Base-by-base conservation (phyloP, 2,329 filamentous ascomycete genomes). In the Myriosclerotinia scirpicola region DNA sequence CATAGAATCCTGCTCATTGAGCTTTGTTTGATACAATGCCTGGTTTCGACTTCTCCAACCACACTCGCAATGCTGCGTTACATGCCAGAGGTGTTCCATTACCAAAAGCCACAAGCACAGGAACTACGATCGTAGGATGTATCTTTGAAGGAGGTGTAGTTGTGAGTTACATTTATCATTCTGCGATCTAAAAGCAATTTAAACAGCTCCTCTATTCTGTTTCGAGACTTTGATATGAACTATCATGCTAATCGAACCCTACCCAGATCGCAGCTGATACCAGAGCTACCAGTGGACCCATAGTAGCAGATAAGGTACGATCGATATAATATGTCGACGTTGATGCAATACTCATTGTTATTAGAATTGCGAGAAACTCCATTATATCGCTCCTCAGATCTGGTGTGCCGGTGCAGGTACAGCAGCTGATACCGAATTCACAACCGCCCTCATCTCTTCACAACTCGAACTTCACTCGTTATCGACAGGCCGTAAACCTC, bases 31-130 rank as follows among this genome's bases (percentile, higher is more conserved):
- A 72, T 81, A 89, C 77, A 76, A 99, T 99, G 95, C 89, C 91
- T 76, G 93, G 93, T 82, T 97, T 97, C 86, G 93, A 98, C 83
- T 99, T 99, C 86, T 96, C 93, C 80, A 99, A 99, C 86, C 95
- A 98, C 87, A 97, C 97, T 87, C 92, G 95, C 84, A 99, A 99
- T 87, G 88, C 90, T 79, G 94, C 94, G 71, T 88, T 99, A 74
- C 94, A 98, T 80, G 92, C 94, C 75, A 88, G 90, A 80, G 96
- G 96, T 74, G 90, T 98, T 63, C 95, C 95, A 69, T 84, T 98
- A 68, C 95, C 96, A 75, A 98, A 97, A 83, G 95, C 95, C 70
- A 99, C 95, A 69, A 97, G 93, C 81, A 99, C 95, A 69, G 95
- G 95, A 83, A 99, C 95, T 68, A 99, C 95, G 71, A 99, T 99